Evolutionary conservation across 2,329 filamentous ascomycete genomes (phyloP).

Genomic region (Thielaviopsis musarum): DNA sequence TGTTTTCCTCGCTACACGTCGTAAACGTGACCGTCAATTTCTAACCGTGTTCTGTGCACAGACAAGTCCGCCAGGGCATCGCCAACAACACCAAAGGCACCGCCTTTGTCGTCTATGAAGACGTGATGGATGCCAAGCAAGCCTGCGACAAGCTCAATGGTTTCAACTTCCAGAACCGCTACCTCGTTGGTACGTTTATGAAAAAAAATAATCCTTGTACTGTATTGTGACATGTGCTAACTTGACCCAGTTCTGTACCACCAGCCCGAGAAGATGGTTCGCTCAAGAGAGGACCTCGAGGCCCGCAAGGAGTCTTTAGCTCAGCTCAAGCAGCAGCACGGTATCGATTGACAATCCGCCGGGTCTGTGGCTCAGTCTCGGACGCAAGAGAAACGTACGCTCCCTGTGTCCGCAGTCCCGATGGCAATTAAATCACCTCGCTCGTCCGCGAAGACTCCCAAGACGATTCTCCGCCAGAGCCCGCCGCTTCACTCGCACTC

Average conservation of each 20-base stretch:
- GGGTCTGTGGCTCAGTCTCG: slow-evolving; percentile 39
- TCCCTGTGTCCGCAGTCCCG: slow-evolving; percentile 11
- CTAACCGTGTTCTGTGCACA: slow-evolving; percentile 22
- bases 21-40: not conserved
- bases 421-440: slow-evolving; percentile 11
- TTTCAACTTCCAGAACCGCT: slow-evolving; percentile 99
- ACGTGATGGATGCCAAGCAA: slow-evolving; percentile 96
- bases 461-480: slow-evolving; percentile 11
- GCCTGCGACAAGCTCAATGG: slow-evolving; percentile 99
- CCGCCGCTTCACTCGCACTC: slow-evolving; percentile 7
- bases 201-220: not conserved
- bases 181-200: slow-evolving; percentile 70
- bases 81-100: slow-evolving; percentile 96
- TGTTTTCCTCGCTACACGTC: slow-evolving; percentile 19
- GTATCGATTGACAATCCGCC: slow-evolving; percentile 90
- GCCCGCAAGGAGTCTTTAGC: slow-evolving; percentile 93
- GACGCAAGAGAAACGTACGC: slow-evolving; percentile 12
- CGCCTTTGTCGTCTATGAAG: slow-evolving; percentile 97
- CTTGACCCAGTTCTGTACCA: slow-evolving; percentile 39
- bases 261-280: slow-evolving; percentile 51
- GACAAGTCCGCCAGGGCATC: slow-evolving; percentile 97
- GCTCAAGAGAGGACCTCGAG: slow-evolving; percentile 85
- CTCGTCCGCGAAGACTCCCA: slow-evolving; percentile 11
- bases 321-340: slow-evolving; percentile 92
- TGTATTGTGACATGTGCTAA: not conserved